A percentile compares a stretch with the other conserved stretches of the same genome.
These are phyloP conservation scores for Ophiorrhiza pumila DNA, from an alignment of 257 asterid species.

Conservation along the genomic window DNA sequence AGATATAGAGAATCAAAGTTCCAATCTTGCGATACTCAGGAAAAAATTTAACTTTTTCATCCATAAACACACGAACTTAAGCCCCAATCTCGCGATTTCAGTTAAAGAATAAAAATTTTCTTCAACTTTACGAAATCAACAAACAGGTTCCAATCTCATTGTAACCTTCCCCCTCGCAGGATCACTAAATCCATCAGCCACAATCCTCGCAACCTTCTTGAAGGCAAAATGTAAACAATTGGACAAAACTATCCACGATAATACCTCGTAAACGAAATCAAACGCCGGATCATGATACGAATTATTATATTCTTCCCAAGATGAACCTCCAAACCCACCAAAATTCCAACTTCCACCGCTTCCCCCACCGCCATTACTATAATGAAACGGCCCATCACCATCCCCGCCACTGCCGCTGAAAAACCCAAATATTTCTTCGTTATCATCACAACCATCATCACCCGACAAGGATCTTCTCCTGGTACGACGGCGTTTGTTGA, in stretches of 20 bases:
- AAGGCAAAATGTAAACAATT: constrained; percentile 79
- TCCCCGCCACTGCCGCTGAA: constrained; percentile 47
- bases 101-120: neutral
- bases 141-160: constrained; percentile 43
- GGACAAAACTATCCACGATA: constrained; percentile 76
- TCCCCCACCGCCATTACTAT: constrained; percentile 51
- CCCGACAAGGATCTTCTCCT: constrained; percentile 37
- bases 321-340: constrained; percentile 57
- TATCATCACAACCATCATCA: constrained; percentile 35
- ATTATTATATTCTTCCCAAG: constrained; percentile 57
- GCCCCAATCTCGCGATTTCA: neutral
- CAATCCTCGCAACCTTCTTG: constrained; percentile 63
- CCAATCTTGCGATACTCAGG: neutral
- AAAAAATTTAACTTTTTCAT: neutral
- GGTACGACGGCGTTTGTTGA: constrained; percentile 49
- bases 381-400: constrained; percentile 40
- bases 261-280: constrained; percentile 77
- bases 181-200: constrained; percentile 49
- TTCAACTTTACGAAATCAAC: constrained; percentile 38
- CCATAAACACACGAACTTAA: neutral
- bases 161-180: constrained; percentile 52
- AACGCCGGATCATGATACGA: constrained; percentile 81
- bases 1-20: constrained; percentile 7
- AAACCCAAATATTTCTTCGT: constrained; percentile 23
- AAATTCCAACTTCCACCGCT: constrained; percentile 60